Base-by-base conservation (phyloP, 148 eudicot genomes). In the Simmondsia chinensis region DNA sequence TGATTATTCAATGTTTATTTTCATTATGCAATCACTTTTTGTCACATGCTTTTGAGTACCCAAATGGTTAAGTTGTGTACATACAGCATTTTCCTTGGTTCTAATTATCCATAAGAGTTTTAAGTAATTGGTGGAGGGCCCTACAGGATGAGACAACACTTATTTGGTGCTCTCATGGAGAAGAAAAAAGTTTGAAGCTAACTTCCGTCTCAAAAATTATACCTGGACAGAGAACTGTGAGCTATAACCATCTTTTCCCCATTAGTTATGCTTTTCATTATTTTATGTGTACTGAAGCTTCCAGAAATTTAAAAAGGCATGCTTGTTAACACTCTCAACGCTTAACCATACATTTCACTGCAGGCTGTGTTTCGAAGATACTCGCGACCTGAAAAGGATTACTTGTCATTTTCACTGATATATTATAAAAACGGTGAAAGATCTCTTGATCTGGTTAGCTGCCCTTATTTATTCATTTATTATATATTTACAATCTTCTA, bases 171-270 rank as follows among this genome's bases (percentile, higher is more conserved):
- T 91, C 97, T 10, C 81, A 59, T 54, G 83, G 83, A 52, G 72
- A 64, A 53, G 94, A 91, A 74, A 85, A 85, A 57, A 68, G 43
- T 60, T 52, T 91, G 51, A 85, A 57, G 63, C 50, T 91, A 63
- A 70, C 94, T 50, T 19, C 69, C n/a, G 95, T 85, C 62, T 26
- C 73, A 50, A 56, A 68, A 64, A 79, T 91, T 65, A 50, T 82
- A 25, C 86, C 74, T 30, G 97, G 95, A 49, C 97, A 91, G 57
- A 79, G 95, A 91, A 91, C 97, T 26, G 95, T 91, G 60, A 89
- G 97, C 71, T 75, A n/a, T n/a, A 57, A 51, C 50, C 33, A 1
- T 11, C 30, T 43, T 60, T 22, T 62, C 7, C 63, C 22, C 18
- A 7, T 22, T 22, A n/a, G 4, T 17, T 11, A 9, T 7, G 1